These are phyloP conservation scores for Eleusine indica DNA, from an alignment of 176 grass and related monocot genomes.

Conservation along the genomic window DNA sequence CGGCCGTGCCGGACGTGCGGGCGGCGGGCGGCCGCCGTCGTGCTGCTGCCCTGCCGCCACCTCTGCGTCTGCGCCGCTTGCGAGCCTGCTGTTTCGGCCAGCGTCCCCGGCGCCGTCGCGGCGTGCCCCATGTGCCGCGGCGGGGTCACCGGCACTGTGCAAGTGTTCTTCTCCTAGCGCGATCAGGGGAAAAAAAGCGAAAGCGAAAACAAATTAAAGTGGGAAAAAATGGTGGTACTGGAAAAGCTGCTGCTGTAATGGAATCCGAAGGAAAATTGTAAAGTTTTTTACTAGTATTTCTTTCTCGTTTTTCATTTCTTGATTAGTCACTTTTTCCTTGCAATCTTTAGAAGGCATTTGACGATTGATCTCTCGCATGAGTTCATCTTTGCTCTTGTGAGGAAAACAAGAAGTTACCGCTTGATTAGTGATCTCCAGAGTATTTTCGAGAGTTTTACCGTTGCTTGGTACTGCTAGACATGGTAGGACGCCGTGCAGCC, in stretches of 20 bases:
- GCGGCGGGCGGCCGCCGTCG: slow-evolving; percentile 34
- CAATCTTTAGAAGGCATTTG: neutral
- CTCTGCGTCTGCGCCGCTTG: slow-evolving; percentile 79
- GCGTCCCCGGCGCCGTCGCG: slow-evolving; percentile 8
- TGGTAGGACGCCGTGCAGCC: neutral
- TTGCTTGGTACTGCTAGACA: neutral
- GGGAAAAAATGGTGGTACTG: neutral
- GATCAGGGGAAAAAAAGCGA: neutral
- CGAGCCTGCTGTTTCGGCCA: slow-evolving; percentile 38
- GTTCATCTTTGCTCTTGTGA: neutral
- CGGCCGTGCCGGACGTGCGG: slow-evolving; percentile 65
- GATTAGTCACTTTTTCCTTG: neutral
- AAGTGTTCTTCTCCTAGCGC: slow-evolving; percentile 53
- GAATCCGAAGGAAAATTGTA: slow-evolving; percentile 1
- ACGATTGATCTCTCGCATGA: neutral
- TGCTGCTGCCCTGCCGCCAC: slow-evolving; percentile 88
- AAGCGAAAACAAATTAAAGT: neutral
- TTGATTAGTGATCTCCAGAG: neutral
- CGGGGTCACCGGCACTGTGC: slow-evolving; percentile 65
- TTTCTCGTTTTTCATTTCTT: neutral
- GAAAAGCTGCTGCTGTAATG: neutral
- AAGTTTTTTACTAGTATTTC: neutral
- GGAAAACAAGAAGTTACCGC: neutral
- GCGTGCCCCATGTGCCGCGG: slow-evolving; percentile 65
- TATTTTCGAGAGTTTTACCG: neutral